Conservation (phyloP, 495 filamentous ascomycete genomes). For the Tuber magnatum region DNA sequence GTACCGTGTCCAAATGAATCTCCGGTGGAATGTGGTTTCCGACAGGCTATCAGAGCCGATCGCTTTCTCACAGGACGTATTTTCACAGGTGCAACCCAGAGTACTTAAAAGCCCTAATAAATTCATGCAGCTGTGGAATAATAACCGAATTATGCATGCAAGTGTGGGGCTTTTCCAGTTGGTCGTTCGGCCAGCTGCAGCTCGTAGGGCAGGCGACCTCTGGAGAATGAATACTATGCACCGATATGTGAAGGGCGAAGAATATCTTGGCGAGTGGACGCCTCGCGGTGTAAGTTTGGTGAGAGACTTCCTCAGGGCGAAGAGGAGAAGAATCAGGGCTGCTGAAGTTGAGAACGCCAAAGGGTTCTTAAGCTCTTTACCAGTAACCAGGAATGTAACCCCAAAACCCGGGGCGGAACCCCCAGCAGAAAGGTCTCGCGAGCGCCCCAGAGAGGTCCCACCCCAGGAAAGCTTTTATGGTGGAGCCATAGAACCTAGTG, state of each 20-base stretch:
- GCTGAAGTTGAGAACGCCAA: constrained; percentile 75
- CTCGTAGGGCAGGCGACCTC: constrained; percentile 82
- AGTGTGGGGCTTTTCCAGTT: constrained; percentile 78
- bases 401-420: constrained; percentile 23
- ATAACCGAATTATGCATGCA: constrained; percentile 76
- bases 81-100: constrained; percentile 74
- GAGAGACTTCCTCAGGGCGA: constrained; percentile 65
- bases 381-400: constrained; percentile 36
- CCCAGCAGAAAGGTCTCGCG: not conserved
- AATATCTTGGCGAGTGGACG: constrained; percentile 71
- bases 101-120: constrained; percentile 77
- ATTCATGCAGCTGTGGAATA: constrained; percentile 80
- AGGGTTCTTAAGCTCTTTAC: constrained; percentile 50
- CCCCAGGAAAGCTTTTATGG: not conserved
- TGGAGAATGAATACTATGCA: constrained; percentile 96
- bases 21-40: constrained; percentile 75
- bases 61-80: constrained; percentile 70
- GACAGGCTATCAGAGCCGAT: constrained; percentile 73
- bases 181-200: constrained; percentile 73
- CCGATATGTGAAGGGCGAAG: constrained; percentile 92
- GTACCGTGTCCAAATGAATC: constrained; percentile 78
- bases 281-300: constrained; percentile 84
- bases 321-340: constrained; percentile 61
- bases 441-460: not conserved
- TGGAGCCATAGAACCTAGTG: not conserved